phyloP scores from a whole-genome alignment of 768 basidiomycete genomes.

The Xerocomellus chrysenteron region DNA sequence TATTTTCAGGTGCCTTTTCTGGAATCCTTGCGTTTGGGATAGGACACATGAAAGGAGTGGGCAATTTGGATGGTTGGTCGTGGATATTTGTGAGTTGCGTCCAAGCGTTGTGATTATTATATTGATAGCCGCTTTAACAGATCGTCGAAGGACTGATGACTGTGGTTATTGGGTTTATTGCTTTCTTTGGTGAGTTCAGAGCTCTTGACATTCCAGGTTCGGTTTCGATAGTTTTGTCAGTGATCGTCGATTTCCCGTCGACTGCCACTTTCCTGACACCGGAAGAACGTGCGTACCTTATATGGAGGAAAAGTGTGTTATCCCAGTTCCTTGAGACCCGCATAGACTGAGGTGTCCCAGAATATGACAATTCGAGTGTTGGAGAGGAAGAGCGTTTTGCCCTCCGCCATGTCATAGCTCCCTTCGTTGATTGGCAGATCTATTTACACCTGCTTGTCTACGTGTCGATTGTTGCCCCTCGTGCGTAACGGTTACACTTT shows the following conservation, averaged over 20 bases:
- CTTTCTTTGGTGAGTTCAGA: slow-evolving; percentile 44
- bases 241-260: slow-evolving; percentile 53
- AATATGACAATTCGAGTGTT: slow-evolving; percentile 35
- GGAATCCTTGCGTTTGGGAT: slow-evolving; percentile 58
- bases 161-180: slow-evolving; percentile 51
- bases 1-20: slow-evolving; percentile 48
- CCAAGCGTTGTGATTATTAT: background rate
- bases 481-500: slow-evolving; percentile 39
- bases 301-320: slow-evolving; percentile 18
- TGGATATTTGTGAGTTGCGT: slow-evolving; percentile 59
- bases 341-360: slow-evolving; percentile 47
- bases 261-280: slow-evolving; percentile 17
- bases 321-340: slow-evolving; percentile 32
- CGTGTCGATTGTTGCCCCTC: slow-evolving; percentile 55
- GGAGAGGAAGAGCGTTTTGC: slow-evolving; percentile 55
- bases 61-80: slow-evolving; percentile 55
- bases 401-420: slow-evolving; percentile 50
- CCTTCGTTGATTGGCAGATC: slow-evolving; percentile 65
- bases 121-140: background rate
- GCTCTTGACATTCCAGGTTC: background rate
- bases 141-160: slow-evolving; percentile 50
- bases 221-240: slow-evolving; percentile 27
- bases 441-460: slow-evolving; percentile 10
- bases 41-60: slow-evolving; percentile 48
- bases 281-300: slow-evolving; percentile 17